These are phyloP conservation scores for Aspergillus fijiensis DNA, from an alignment of 2,329 filamentous ascomycete species.

Conservation along the genomic window DNA sequence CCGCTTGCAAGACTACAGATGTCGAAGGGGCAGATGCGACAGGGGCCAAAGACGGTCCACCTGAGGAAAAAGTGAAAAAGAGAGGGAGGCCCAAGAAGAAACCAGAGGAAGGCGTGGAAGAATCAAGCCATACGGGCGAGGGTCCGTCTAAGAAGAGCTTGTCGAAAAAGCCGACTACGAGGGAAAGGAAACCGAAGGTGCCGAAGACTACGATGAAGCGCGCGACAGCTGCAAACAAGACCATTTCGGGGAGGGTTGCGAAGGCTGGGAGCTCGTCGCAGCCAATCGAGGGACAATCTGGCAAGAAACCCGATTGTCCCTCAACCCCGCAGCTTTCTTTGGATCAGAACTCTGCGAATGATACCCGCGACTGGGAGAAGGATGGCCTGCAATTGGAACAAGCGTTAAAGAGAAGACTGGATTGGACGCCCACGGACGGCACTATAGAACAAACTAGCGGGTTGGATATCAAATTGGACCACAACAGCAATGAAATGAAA, in stretches of 20 bases:
- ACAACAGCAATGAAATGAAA: neutral
- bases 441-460: conserved; percentile 31
- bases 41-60: conserved; percentile 9
- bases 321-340: conserved; percentile 1
- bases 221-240: conserved; percentile 32
- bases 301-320: conserved; percentile 12
- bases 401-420: conserved; percentile 56
- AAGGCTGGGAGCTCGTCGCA: conserved; percentile 28
- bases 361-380: conserved; percentile 20
- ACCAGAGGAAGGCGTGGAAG: neutral
- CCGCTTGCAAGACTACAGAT: conserved; percentile 10
- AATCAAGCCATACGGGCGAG: conserved; percentile 10
- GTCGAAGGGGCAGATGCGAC: conserved; percentile 11
- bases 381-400: conserved; percentile 34
- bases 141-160: conserved; percentile 12
- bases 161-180: conserved; percentile 25
- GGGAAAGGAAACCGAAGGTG: conserved; percentile 4
- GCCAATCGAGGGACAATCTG: conserved; percentile 8
- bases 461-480: conserved; percentile 11
- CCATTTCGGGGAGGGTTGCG: conserved; percentile 36
- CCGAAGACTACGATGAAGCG: conserved; percentile 18
- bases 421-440: conserved; percentile 67
- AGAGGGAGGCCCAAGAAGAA: conserved; percentile 16
- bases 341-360: conserved; percentile 6
- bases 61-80: conserved; percentile 15